phyloP scores from a whole-genome alignment of 768 basidiomycete species.

The Tephrocybe sp. region DNA sequence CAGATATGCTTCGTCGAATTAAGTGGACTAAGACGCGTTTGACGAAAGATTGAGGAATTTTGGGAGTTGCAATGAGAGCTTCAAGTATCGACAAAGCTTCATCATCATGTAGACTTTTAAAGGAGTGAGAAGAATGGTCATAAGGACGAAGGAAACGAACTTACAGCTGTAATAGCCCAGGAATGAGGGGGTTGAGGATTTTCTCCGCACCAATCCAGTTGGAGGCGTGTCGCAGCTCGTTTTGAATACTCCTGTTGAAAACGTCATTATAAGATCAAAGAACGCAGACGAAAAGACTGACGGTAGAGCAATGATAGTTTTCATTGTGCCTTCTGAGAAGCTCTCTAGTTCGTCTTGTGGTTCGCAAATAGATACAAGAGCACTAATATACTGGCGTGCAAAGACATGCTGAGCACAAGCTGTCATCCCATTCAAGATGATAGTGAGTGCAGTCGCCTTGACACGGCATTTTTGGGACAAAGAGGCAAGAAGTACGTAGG shows the following conservation, averaged over 20 bases:
- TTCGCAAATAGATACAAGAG: constrained; percentile 62
- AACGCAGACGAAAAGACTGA: constrained; percentile 29
- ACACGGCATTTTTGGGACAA: constrained; percentile 67
- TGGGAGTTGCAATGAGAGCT: constrained; percentile 30
- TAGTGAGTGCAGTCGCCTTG: constrained; percentile 53
- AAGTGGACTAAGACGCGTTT: constrained; percentile 27
- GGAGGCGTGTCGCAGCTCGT: constrained; percentile 42
- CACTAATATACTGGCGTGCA: constrained; percentile 59
- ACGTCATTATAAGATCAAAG: background rate
- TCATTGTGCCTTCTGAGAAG: constrained; percentile 40
- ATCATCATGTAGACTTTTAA: constrained; percentile 31
- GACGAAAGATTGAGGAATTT: constrained; percentile 30
- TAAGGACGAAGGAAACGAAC: background rate
- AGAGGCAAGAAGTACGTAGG: constrained; percentile 68
- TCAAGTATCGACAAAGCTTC: constrained; percentile 31
- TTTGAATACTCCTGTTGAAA: constrained; percentile 38
- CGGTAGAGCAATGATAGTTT: constrained; percentile 44
- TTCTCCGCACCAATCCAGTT: constrained; percentile 53
- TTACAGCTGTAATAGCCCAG: constrained; percentile 35
- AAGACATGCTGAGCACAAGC: constrained; percentile 45
- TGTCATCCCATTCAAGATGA: constrained; percentile 54
- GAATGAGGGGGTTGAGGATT: constrained; percentile 52
- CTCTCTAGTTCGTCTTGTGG: constrained; percentile 54
- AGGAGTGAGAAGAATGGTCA: background rate
- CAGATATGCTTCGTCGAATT: constrained; percentile 22